Evolutionary conservation across 129 eudicot species (phyloP).

Genomic region (Chrysanthemum makinoi): DNA sequence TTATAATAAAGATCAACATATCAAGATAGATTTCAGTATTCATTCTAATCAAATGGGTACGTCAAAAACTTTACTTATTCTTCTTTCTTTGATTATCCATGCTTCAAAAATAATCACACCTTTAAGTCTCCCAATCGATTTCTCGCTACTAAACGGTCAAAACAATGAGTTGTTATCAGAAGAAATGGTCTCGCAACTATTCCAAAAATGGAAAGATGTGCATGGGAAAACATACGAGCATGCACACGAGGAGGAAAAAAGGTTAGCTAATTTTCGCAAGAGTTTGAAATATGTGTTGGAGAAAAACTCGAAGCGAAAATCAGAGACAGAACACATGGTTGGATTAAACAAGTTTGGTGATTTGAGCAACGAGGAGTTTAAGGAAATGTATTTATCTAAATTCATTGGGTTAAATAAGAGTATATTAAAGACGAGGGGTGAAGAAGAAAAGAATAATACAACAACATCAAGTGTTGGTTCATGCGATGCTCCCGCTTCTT

Average conservation of each 20-base stretch:
- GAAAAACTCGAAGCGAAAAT: slow-evolving; percentile 26
- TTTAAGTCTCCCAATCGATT: slow-evolving; percentile 5
- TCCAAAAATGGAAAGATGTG: slow-evolving; percentile 40
- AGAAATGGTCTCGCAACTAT: slow-evolving; percentile 26
- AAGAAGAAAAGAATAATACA: slow-evolving; percentile 9
- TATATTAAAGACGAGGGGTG: slow-evolving; percentile 15
- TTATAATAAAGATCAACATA: no score
- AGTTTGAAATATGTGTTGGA: slow-evolving; percentile 36
- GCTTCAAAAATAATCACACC: no score
- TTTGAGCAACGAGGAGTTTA: slow-evolving; percentile 53
- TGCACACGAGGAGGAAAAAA: slow-evolving; percentile 32
- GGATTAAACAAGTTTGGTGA: slow-evolving; percentile 54
- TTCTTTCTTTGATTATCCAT: no score
- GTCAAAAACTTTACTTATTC: no score
- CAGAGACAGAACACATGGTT: slow-evolving; percentile 19
- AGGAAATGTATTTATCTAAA: slow-evolving; percentile 25
- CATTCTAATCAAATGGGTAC: no score
- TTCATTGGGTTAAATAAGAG: slow-evolving; percentile 24
- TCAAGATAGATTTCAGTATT: no score
- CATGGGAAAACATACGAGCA: slow-evolving; percentile 41
- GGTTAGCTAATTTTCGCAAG: slow-evolving; percentile 31
- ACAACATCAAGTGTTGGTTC: slow-evolving; percentile 10
- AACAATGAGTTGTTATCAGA: slow-evolving; percentile 15
- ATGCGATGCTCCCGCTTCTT: slow-evolving; percentile 36
- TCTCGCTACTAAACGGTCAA: slow-evolving; percentile 15